These are phyloP conservation scores for Gossypium anomalum DNA, from an alignment of 345 rosid genomes.

Conservation along the genomic window DNA sequence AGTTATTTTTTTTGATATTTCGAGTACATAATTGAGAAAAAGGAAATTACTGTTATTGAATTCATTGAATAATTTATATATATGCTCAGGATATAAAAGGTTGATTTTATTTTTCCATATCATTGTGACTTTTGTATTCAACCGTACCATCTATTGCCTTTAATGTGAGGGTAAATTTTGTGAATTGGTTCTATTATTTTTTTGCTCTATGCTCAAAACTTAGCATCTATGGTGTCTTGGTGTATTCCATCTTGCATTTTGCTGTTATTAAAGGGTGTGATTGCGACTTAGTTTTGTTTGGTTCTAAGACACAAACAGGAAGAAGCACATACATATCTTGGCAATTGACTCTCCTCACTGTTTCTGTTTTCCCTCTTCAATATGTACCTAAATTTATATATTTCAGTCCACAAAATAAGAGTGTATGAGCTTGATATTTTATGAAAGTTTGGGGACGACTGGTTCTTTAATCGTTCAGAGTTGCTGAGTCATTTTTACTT, in stretches of 20 bases:
- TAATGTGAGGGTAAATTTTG: background rate
- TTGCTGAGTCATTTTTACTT: slow-evolving; percentile 7
- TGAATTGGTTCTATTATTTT: background rate
- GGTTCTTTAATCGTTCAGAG: background rate
- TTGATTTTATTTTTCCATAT: background rate
- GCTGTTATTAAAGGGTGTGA: background rate
- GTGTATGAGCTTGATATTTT: background rate
- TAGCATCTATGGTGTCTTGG: background rate
- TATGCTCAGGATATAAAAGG: background rate
- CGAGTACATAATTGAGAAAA: background rate
- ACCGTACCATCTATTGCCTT: background rate
- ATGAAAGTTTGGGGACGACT: background rate
- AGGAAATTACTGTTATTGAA: background rate
- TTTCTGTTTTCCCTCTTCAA: background rate
- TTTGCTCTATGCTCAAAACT: background rate
- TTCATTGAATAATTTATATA: background rate
- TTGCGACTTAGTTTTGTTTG: background rate
- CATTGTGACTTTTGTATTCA: background rate
- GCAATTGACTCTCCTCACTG: background rate
- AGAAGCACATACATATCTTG: background rate
- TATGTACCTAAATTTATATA: background rate
- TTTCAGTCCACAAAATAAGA: slow-evolving; percentile 1
- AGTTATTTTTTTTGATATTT: background rate
- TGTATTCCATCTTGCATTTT: no score
- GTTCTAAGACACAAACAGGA: background rate